These are phyloP conservation scores for Priceomyces melissophilus DNA, from an alignment of 805 yeast species.

Conservation along the genomic window DNA sequence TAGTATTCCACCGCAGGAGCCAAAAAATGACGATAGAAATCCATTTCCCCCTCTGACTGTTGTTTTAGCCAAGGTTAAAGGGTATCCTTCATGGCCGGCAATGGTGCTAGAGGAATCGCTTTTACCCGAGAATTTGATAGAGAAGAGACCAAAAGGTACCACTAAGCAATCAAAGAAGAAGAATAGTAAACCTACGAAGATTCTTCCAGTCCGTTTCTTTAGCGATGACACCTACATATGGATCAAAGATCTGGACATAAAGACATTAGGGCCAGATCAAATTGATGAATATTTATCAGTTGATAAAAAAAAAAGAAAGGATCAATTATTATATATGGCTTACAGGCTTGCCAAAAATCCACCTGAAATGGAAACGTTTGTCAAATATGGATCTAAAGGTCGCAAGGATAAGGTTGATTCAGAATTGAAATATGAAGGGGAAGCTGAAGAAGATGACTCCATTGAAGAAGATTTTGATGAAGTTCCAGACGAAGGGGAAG, in stretches of 20 bases:
- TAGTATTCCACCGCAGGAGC: background rate
- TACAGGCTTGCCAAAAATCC: constrained; percentile 50
- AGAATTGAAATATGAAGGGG: constrained; percentile 44
- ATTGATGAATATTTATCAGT: constrained; percentile 37
- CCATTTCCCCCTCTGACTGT: constrained; percentile 12
- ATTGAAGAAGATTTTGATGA: constrained; percentile 16
- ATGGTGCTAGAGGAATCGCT: constrained; percentile 62
- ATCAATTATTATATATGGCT: constrained; percentile 47
- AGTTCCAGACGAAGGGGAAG: constrained; percentile 11
- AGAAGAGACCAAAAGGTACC: constrained; percentile 47
- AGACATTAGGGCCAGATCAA: constrained; percentile 37
- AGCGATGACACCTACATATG: constrained; percentile 72
- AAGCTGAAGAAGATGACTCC: constrained; percentile 16
- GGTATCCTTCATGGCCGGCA: constrained; percentile 91
- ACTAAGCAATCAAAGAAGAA: constrained; percentile 17
- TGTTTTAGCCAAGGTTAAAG: constrained; percentile 76
- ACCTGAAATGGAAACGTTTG: constrained; percentile 40
- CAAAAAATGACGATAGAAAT: background rate
- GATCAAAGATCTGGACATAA: constrained; percentile 54
- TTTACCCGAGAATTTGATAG: constrained; percentile 55
- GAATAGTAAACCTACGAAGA: constrained; percentile 9
- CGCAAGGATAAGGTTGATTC: constrained; percentile 14
- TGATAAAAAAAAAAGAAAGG: constrained; percentile 31
- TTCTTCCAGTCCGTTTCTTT: constrained; percentile 62
- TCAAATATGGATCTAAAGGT: constrained; percentile 37